A percentile compares a stretch with the other conserved stretches of the same genome.
phyloP scores from a whole-genome alignment of 2,329 filamentous ascomycete genomes.

The Clarireedia homoeocarpa region DNA sequence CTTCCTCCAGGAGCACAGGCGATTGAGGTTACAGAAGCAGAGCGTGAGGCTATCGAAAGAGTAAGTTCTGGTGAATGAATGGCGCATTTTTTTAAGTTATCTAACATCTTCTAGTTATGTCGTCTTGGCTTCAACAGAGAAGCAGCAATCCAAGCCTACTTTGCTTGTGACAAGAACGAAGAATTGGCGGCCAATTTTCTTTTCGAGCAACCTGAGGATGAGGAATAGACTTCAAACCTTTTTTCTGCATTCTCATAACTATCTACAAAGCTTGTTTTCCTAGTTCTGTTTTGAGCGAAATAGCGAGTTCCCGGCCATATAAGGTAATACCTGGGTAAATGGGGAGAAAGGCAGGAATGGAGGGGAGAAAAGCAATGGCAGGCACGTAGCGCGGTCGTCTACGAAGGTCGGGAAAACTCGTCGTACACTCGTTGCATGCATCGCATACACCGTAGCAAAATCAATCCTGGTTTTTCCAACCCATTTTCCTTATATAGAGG shows the following conservation, averaged over 20 bases:
- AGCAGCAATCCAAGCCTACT: slow-evolving; percentile 94
- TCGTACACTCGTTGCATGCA: too few species aligned
- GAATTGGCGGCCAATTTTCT: slow-evolving; percentile 96
- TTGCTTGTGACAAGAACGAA: slow-evolving; percentile 99
- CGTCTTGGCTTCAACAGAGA: slow-evolving; percentile 89
- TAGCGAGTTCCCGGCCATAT: background rate
- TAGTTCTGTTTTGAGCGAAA: slow-evolving; percentile 1
- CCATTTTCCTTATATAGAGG: too few species aligned
- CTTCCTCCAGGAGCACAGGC: slow-evolving; percentile 82
- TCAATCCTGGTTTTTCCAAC: too few species aligned
- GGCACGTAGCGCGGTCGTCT: background rate
- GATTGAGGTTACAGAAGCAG: slow-evolving; percentile 89
- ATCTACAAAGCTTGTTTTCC: slow-evolving; percentile 6
- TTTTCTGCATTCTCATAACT: slow-evolving; percentile 9
- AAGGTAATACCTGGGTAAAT: slow-evolving; percentile 1
- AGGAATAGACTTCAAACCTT: slow-evolving; percentile 36
- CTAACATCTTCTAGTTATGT: slow-evolving; percentile 55
- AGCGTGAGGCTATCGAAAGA: slow-evolving; percentile 93
- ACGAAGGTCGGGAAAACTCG: too few species aligned
- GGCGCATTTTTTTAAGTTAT: background rate
- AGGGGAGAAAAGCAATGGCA: background rate
- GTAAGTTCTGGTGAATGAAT: slow-evolving; percentile 43
- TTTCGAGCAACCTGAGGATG: slow-evolving; percentile 92
- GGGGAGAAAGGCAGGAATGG: background rate
- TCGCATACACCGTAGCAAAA: too few species aligned